phyloP scores from a whole-genome alignment of 2,329 filamentous ascomycete genomes.

The Verticillium klebahnii region DNA sequence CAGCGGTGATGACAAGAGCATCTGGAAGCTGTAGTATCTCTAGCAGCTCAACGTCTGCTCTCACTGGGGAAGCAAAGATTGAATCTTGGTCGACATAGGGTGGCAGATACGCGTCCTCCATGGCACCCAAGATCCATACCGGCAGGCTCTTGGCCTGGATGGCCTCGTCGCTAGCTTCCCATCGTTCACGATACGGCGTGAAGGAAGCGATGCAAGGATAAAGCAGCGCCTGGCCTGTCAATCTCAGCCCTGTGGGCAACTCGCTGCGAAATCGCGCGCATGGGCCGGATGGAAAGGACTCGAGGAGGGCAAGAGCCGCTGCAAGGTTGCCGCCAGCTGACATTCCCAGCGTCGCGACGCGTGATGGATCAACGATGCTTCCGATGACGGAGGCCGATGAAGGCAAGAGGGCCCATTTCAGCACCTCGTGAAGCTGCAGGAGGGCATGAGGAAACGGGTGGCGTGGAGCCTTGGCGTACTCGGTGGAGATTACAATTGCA shows the following conservation, averaged over 20 bases:
- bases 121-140: neutral
- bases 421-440: neutral
- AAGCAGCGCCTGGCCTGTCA: neutral
- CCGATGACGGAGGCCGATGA: neutral
- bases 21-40: neutral
- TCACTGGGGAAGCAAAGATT: neutral
- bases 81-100: neutral
- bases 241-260: neutral
- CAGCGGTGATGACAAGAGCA: neutral
- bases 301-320: neutral
- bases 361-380: neutral
- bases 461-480: neutral
- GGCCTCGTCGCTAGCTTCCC: neutral
- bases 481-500: neutral
- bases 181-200: neutral
- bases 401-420: neutral
- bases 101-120: neutral
- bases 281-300: neutral
- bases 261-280: neutral
- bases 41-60: neutral
- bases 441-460: conserved; percentile 1
- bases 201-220: neutral
- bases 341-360: neutral
- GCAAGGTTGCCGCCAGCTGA: neutral
- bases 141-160: neutral